Base-by-base conservation (phyloP, 805 yeast species). In the Suhomyces sp. region DNA sequence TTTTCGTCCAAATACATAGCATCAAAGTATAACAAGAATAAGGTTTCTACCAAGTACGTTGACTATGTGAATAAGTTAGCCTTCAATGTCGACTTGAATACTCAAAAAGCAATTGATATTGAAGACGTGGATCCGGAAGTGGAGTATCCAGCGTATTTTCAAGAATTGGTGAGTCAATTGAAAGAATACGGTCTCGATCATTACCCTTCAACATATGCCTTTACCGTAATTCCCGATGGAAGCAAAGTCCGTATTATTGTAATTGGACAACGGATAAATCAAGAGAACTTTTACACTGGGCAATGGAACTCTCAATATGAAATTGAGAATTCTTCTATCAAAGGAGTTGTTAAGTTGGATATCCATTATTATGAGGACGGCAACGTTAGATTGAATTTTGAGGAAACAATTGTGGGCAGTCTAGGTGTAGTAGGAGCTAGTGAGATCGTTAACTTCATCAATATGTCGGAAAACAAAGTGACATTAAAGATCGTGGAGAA, bases 291-390 rank as follows among this genome's bases (percentile, higher is more conserved):
- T 64, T 86, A 90, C 76, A 88, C 88, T 50, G 98, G 98, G 6
- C 76, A 79, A 54, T 88, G 97, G 96, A 75, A 68, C 35, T 81
- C 95, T 1, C 63, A 67, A 41, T 88, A 87, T 60, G 53, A 62
- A 5, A 65, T 74, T 38, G 52, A 56, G 0, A 42, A 48, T 19
- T 55, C 54, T 1, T 35, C 55, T 5, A 42, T 84, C 11, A 47
- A 45, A 3, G 96, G 95, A 4, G 54, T 56, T 5, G 71, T 87
- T 22, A 59, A 57, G 14, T 72, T 88, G 20, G 90, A 86, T 46
- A 83, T 90, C 25, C 98, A 91, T 60, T 93, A 90, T 59, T 93
- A 76, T 56, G 98, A 91, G 63, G 98, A 91, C 48, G 98, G 98
- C 19, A 91, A 91, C 53, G 98, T 91, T 13, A 74, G 91, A 34